Conservation (phyloP, 1,139 yeast species). For the Debaryomyces psychrophilus region DNA sequence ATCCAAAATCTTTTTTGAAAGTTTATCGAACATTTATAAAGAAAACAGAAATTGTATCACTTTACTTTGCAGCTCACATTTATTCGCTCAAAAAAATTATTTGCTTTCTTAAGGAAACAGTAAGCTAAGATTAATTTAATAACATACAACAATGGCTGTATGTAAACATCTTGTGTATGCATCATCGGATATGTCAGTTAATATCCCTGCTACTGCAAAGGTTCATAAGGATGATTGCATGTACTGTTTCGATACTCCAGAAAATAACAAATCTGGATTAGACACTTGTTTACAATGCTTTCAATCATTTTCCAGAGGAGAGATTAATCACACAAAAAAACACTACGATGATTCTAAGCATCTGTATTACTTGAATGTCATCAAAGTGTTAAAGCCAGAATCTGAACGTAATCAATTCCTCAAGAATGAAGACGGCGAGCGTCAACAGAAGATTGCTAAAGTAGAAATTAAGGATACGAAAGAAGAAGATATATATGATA, state of each 20-base stretch:
- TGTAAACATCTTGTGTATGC: slow-evolving; percentile 20
- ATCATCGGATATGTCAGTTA: slow-evolving; percentile 25
- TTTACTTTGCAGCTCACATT: slow-evolving; percentile 4
- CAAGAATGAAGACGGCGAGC: slow-evolving; percentile 32
- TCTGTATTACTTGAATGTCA: slow-evolving; percentile 58
- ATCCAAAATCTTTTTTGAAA: slow-evolving; percentile 1
- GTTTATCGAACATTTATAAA: slow-evolving; percentile 3
- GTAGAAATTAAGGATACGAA: slow-evolving; percentile 71
- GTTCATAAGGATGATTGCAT: slow-evolving; percentile 85
- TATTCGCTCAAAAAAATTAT: slow-evolving; percentile 3
- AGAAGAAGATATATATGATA: slow-evolving; percentile 71
- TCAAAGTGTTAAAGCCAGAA: slow-evolving; percentile 47
- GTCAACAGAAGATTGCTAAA: slow-evolving; percentile 63
- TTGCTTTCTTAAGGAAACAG: neutral
- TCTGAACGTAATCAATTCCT: slow-evolving; percentile 23
- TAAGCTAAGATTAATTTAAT: neutral
- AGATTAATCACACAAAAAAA: slow-evolving; percentile 54
- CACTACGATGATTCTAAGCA: slow-evolving; percentile 59
- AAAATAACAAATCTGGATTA: slow-evolving; percentile 59
- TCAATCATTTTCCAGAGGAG: slow-evolving; percentile 61
- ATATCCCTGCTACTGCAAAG: slow-evolving; percentile 25
- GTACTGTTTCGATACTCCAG: slow-evolving; percentile 76
- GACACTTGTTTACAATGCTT: slow-evolving; percentile 74
- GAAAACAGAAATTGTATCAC: neutral
- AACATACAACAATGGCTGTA: slow-evolving; percentile 1